phyloP scores from a whole-genome alignment of 169 alveolate species.

The Cryptosporidium parvum region DNA sequence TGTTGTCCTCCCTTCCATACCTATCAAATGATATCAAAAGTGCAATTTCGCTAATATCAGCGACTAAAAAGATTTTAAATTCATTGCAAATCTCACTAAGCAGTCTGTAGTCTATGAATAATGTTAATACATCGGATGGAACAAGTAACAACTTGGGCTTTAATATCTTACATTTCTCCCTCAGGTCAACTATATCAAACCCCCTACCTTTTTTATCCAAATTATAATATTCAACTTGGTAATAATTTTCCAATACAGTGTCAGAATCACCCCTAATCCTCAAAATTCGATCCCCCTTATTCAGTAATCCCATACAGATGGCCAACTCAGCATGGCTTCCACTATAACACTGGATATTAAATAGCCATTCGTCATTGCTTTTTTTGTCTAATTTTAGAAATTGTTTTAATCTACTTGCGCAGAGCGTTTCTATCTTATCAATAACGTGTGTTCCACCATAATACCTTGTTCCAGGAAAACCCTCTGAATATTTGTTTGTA shows the following conservation, averaged over 20 bases:
- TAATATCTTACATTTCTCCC: conserved; percentile 77
- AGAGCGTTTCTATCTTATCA: conserved; percentile 89
- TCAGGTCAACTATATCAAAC: conserved; percentile 14
- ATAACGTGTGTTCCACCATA: conserved; percentile 92
- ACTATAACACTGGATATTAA: conserved; percentile 83
- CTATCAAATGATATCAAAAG: conserved; percentile 83
- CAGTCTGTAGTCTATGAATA: conserved; percentile 81
- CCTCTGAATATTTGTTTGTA: conserved; percentile 96
- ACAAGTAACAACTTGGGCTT: conserved; percentile 86
- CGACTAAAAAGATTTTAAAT: conserved; percentile 81
- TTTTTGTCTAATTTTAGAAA: conserved; percentile 81
- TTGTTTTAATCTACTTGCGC: conserved; percentile 84
- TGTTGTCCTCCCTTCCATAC: conserved; percentile 52
- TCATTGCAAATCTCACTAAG: conserved; percentile 81
- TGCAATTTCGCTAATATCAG: conserved; percentile 87
- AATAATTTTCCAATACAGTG: conserved; percentile 82
- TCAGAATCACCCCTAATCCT: conserved; percentile 85
- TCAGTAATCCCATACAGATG: conserved; percentile 80
- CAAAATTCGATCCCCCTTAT: conserved; percentile 85
- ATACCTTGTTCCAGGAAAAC: conserved; percentile 95
- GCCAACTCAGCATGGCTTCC: conserved; percentile 83
- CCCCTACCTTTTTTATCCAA: conserved; percentile 61
- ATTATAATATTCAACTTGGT: conserved; percentile 84
- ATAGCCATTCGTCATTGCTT: conserved; percentile 85
- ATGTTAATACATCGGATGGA: conserved; percentile 78